Conservation (phyloP, 495 filamentous ascomycete genomes). For the Endocarpon pusillum region DNA sequence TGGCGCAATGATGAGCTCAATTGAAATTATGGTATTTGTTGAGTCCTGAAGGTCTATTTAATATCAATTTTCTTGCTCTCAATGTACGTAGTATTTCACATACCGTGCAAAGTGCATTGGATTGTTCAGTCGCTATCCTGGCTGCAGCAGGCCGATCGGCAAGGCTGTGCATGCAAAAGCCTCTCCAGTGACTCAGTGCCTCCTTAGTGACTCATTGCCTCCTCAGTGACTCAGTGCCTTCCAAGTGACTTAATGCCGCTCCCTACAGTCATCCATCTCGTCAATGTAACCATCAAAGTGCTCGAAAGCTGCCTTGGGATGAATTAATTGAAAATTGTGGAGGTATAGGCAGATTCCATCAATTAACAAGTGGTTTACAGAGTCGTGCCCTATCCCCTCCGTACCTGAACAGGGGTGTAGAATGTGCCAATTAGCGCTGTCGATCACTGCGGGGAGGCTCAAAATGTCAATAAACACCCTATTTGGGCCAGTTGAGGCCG, state of each 20-base stretch:
- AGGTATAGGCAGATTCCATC: conserved; percentile 2
- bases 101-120: not conserved
- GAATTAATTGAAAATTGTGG: not conserved
- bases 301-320: conserved; percentile 1
- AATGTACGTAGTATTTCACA: not conserved
- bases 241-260: conserved; percentile 1
- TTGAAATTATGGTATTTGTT: conserved; percentile 1
- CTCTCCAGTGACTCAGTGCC: conserved; percentile 2
- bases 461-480: too few relatives aligned
- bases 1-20: conserved; percentile 1
- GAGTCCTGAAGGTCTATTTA: conserved; percentile 1
- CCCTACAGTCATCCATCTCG: not conserved
- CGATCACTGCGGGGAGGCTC: too few relatives aligned
- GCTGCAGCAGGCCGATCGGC: conserved; percentile 1
- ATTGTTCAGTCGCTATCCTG: conserved; percentile 2
- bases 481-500: too few relatives aligned
- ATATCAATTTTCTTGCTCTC: not conserved
- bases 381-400: too few relatives aligned
- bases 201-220: conserved; percentile 1
- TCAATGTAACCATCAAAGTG: conserved; percentile 2
- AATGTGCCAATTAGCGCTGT: too few relatives aligned
- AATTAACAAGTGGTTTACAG: not conserved
- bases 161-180: conserved; percentile 1
- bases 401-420: too few relatives aligned
- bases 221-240: conserved; percentile 1